A percentile compares a stretch with the other conserved stretches of the same genome.
Conservation (phyloP, 2,329 filamentous ascomycete genomes). For the Epichloe hybrida region DNA sequence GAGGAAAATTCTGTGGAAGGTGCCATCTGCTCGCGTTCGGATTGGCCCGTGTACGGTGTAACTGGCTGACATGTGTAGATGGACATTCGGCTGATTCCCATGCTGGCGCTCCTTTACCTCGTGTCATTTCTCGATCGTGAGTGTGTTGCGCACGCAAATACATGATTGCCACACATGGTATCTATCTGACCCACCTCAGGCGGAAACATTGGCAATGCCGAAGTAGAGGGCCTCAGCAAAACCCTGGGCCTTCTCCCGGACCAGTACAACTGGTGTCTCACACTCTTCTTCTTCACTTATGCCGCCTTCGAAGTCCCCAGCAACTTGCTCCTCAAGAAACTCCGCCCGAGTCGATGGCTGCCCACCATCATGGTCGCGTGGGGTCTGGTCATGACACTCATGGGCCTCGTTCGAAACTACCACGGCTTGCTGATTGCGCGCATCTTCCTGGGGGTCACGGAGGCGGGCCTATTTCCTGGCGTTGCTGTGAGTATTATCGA, state of each 20-base stretch:
- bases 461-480: constrained; percentile 54
- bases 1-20: constrained; percentile 45
- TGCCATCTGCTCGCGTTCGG: constrained; percentile 9
- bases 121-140: constrained; percentile 53
- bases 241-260: constrained; percentile 43
- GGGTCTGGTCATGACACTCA: constrained; percentile 34
- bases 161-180: no score
- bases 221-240: constrained; percentile 44
- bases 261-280: constrained; percentile 58
- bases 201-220: constrained; percentile 54
- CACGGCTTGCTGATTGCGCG: constrained; percentile 33
- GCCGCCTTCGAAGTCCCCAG: constrained; percentile 63
- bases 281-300: constrained; percentile 70
- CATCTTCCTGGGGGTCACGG: constrained; percentile 50
- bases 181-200: constrained; percentile 14
- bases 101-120: constrained; percentile 55
- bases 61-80: constrained; percentile 21
- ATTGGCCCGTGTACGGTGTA: background rate
- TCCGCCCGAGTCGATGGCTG: constrained; percentile 62
- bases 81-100: constrained; percentile 39
- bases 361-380: constrained; percentile 60
- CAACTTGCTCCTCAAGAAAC: constrained; percentile 61
- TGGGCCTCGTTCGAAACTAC: constrained; percentile 38
- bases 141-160: constrained; percentile 6
- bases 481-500: constrained; percentile 30